phyloP scores from a whole-genome alignment of 2,329 filamentous ascomycete species.

The Beauveria brongniartii region DNA sequence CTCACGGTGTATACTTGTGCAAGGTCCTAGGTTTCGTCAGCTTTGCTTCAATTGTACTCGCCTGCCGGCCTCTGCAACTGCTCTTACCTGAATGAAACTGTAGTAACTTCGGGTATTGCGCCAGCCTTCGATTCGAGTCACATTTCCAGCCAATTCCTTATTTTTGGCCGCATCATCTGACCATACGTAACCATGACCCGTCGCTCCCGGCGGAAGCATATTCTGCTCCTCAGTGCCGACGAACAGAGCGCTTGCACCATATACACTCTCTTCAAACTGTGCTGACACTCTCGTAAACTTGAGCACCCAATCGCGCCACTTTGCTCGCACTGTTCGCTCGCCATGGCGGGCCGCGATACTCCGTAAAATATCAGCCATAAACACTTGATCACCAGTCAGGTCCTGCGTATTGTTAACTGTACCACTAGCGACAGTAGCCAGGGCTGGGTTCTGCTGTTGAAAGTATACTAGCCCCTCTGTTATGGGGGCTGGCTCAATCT shows the following conservation, averaged over 20 bases:
- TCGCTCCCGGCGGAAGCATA: slow-evolving; percentile 47
- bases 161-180: slow-evolving; percentile 70
- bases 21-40: slow-evolving; percentile 44
- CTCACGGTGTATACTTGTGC: slow-evolving; percentile 55
- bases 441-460: slow-evolving; percentile 64
- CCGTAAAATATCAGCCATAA: slow-evolving; percentile 78
- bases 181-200: slow-evolving; percentile 94
- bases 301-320: slow-evolving; percentile 90
- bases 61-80: neutral
- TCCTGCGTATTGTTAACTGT: slow-evolving; percentile 44
- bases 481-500: slow-evolving; percentile 69
- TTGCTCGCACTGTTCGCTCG: slow-evolving; percentile 80
- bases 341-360: slow-evolving; percentile 82
- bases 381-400: slow-evolving; percentile 76
- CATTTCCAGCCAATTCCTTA: slow-evolving; percentile 83
- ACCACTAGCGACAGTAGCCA: slow-evolving; percentile 41
- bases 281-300: slow-evolving; percentile 90
- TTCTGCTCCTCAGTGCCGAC: slow-evolving; percentile 70
- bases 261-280: slow-evolving; percentile 91
- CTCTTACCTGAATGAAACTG: slow-evolving; percentile 74
- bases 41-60: slow-evolving; percentile 9
- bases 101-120: slow-evolving; percentile 88
- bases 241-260: slow-evolving; percentile 82
- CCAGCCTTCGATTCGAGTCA: slow-evolving; percentile 93
- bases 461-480: slow-evolving; percentile 86